phyloP scores from a whole-genome alignment of 208 protist genomes.

The Endotrypanum monterogeii region DNA sequence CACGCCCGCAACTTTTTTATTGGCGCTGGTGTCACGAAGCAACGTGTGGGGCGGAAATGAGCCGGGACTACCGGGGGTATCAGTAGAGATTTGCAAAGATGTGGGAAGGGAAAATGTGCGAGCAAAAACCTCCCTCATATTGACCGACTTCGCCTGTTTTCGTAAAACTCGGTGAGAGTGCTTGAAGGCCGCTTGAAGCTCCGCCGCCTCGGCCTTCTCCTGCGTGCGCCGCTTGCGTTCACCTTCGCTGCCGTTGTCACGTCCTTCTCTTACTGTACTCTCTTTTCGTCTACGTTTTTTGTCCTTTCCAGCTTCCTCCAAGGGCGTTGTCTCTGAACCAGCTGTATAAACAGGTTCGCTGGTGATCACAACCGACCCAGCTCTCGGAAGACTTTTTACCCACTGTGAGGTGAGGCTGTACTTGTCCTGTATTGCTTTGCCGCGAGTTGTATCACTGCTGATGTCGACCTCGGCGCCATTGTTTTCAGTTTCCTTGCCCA shows the following conservation, averaged over 20 bases:
- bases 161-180: slow-evolving; percentile 70
- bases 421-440: slow-evolving; percentile 21
- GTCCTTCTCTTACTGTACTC: neutral
- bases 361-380: neutral
- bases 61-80: neutral
- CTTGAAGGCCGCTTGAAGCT: slow-evolving; percentile 46
- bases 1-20: neutral
- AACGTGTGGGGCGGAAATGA: slow-evolving; percentile 1
- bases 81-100: neutral
- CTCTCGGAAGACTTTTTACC: slow-evolving; percentile 19
- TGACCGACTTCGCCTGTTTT: slow-evolving; percentile 62
- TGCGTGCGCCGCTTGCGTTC: slow-evolving; percentile 16
- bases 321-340: neutral
- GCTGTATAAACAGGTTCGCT: neutral
- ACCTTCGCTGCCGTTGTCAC: neutral
- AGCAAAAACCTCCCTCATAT: slow-evolving; percentile 66
- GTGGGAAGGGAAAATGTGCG: slow-evolving; percentile 16
- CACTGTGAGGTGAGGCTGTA: slow-evolving; percentile 24
- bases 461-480: neutral
- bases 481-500: neutral
- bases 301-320: neutral
- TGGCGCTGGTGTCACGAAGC: neutral
- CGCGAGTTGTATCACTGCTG: neutral
- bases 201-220: slow-evolving; percentile 35
- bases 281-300: slow-evolving; percentile 10